These are phyloP conservation scores for Linnemannia exigua DNA, from an alignment of 192 early-diverging fungal species.

Conservation along the genomic window DNA sequence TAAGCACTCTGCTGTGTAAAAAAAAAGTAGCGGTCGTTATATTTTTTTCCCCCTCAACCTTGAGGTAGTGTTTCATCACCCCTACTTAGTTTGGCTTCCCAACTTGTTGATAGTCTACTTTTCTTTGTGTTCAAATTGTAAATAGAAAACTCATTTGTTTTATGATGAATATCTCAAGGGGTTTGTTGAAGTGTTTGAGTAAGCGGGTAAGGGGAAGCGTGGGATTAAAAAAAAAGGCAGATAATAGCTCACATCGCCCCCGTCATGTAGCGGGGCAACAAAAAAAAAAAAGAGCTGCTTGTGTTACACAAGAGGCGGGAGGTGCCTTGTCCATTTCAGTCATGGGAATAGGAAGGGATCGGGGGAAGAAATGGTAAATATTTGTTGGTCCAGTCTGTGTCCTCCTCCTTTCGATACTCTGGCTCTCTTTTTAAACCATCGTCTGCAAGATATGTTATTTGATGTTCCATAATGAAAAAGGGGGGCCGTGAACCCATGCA, in stretches of 20 bases:
- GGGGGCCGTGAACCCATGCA: conserved; percentile 2
- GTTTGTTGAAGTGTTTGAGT: neutral
- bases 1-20: conserved; percentile 34
- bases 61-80: neutral
- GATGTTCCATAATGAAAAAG: neutral
- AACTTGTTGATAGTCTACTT: neutral
- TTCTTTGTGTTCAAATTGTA: neutral
- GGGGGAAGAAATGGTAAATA: neutral
- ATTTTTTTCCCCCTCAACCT: neutral
- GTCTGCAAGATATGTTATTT: neutral
- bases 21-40: neutral
- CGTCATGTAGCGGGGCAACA: neutral
- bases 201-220: neutral
- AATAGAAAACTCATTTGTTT: neutral
- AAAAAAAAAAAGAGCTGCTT: neutral
- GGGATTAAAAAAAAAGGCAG: neutral
- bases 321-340: neutral
- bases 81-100: neutral
- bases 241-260: too few relatives aligned
- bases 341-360: neutral
- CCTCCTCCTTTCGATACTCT: too few relatives aligned
- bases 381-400: too few relatives aligned
- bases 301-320: neutral
- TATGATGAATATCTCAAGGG: neutral
- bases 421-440: too few relatives aligned